Conservation (phyloP, 176 grass and related monocot species). For the Dendrocalamus sinicus region DNA sequence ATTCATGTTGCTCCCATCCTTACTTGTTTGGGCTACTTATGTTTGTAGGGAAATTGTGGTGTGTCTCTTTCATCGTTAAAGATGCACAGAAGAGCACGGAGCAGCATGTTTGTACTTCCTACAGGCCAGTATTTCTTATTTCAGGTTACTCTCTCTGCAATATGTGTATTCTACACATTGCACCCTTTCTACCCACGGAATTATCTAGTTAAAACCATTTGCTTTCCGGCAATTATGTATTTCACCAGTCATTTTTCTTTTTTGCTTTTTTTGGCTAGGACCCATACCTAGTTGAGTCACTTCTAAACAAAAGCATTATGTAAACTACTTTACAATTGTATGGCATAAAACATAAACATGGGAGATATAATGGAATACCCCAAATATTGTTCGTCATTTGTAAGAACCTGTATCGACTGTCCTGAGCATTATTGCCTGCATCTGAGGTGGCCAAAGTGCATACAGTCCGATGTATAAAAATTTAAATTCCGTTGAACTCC, state of each 20-base stretch:
- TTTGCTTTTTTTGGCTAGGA: background rate
- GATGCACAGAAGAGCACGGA: background rate
- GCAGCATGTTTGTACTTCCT: background rate
- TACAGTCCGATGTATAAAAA: background rate
- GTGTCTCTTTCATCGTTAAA: background rate
- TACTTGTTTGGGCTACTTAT: background rate
- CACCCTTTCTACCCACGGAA: too few species aligned
- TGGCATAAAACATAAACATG: background rate
- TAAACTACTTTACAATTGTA: background rate
- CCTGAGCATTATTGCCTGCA: background rate
- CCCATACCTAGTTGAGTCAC: background rate
- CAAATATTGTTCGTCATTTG: background rate
- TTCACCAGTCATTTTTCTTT: too few species aligned
- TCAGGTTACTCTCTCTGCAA: background rate
- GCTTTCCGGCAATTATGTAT: too few species aligned
- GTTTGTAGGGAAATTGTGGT: background rate
- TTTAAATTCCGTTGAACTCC: background rate
- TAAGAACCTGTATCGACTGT: background rate
- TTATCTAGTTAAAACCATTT: too few species aligned
- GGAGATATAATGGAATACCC: background rate
- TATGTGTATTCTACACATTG: background rate
- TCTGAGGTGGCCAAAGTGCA: background rate
- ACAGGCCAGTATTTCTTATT: background rate
- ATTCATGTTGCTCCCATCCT: too few species aligned
- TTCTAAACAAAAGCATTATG: background rate